Base-by-base conservation (phyloP, 768 basidiomycete species). In the Pulveroboletus sp. region DNA sequence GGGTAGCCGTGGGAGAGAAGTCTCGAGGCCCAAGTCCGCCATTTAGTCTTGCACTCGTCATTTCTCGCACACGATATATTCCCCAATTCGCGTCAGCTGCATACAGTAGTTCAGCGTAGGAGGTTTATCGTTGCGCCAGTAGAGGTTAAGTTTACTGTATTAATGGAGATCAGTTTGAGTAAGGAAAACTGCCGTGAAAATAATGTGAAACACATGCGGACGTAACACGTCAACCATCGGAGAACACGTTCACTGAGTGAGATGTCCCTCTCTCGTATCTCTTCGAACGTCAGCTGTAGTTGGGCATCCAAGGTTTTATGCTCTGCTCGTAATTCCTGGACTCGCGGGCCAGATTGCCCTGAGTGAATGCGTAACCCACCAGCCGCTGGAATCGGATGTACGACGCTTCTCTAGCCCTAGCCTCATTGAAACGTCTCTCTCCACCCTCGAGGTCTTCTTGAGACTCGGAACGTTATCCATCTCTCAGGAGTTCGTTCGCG, bases 181-280 rank as follows among this genome's bases (percentile, higher is more conserved):
- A 14, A 33, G 42, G 29, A 33, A 8, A 33, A 33, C 6, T 32
- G 27, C 6, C 4, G 13, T 25, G 12, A 16, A 34, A 25, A 3
- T 36, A 32, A 11, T 21, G 9, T 17, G 17, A 25, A n/a, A n/a
- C 10, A 40, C 42, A 35, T 40, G 21, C 37, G 21, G 5, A 23
- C 16, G 36, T 19, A n/a, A 6, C 11, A 16, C 29, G 42, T 43
- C 32, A 53, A n/a, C 52, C 51, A 53, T 13, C 47, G 40, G 20
- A 43, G 44, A 43, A 41, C 45, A 5, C 21, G 35, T 21, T 19
- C 6, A 12, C 25, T 17, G 3, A 47, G 21, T 1, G 40, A 46
- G 4, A 21, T 14, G 3, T 41, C 35, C 25, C 40, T 46, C 19
- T 52, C 51, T 8, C 17, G 31, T 32, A 47, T 11, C 36, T 53